Conservation (phyloP, 345 rosid species). For the Arabis alpina region DNA sequence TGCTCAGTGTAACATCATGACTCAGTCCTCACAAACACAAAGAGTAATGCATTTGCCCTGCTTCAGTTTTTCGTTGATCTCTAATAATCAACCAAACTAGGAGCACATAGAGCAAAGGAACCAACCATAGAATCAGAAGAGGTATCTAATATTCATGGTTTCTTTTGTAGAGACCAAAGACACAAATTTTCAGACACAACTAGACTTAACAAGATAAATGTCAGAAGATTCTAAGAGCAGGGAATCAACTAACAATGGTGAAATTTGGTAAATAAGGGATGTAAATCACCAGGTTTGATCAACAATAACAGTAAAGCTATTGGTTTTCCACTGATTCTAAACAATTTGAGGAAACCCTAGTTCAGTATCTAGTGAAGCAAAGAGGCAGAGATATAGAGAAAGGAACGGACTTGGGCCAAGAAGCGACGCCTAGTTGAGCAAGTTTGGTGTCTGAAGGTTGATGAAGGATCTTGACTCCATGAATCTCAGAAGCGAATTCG, state of each 20-base stretch:
- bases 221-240: not conserved
- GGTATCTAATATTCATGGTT: too few species aligned
- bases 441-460: conserved; percentile 34
- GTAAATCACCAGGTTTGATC: not conserved
- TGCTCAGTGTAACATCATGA: not conserved
- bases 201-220: not conserved
- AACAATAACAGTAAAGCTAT: not conserved
- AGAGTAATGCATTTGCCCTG: not conserved
- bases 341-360: not conserved
- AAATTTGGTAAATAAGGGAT: not conserved
- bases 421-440: conserved; percentile 35
- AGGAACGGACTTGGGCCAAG: conserved; percentile 43
- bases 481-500: conserved; percentile 14
- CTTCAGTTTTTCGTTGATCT: not conserved
- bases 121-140: too few species aligned
- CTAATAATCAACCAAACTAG: not conserved
- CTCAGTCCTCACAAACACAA: not conserved
- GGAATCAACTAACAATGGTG: not conserved
- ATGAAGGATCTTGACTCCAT: conserved; percentile 42
- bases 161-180: too few species aligned
- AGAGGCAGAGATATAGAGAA: conserved; percentile 19
- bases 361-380: conserved; percentile 7
- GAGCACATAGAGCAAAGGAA: too few species aligned
- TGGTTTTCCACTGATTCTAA: not conserved
- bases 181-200: not conserved